phyloP scores from a whole-genome alignment of 2,329 filamentous ascomycete genomes.

The Nemania bipapillata region DNA sequence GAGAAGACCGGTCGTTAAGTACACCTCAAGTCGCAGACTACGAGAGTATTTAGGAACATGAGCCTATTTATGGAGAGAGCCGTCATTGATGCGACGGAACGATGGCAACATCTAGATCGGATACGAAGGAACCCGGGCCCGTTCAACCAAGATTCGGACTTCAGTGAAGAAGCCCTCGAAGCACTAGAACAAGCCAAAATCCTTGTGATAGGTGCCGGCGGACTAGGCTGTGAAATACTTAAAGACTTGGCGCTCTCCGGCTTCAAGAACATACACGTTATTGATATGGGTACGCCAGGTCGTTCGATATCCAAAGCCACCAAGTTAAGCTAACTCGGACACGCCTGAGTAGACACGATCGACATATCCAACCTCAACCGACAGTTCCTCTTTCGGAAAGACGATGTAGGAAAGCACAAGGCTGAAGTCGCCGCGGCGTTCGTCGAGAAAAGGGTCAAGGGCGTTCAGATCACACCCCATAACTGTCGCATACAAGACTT shows the following conservation, averaged over 20 bases:
- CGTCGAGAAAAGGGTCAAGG: constrained; percentile 87
- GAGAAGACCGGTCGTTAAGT: background rate
- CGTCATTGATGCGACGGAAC: constrained; percentile 37
- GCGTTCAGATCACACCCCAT: constrained; percentile 91
- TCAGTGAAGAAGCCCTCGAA: constrained; percentile 63
- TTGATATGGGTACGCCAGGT: constrained; percentile 87
- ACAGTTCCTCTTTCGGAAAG: constrained; percentile 92
- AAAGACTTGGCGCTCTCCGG: constrained; percentile 96
- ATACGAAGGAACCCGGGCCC: constrained; percentile 81
- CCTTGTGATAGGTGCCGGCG: constrained; percentile 86
- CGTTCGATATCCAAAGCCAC: background rate
- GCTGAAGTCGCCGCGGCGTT: constrained; percentile 92
- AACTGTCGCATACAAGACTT: constrained; percentile 97
- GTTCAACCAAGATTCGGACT: constrained; percentile 75
- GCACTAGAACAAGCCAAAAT: constrained; percentile 78
- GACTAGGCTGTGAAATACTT: constrained; percentile 93
- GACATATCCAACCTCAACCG: constrained; percentile 98
- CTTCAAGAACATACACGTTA: constrained; percentile 97
- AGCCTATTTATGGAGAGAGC: too few species aligned
- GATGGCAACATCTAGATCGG: constrained; percentile 84
- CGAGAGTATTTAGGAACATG: constrained; percentile 18
- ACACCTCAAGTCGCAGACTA: background rate
- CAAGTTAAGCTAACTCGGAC: constrained; percentile 16
- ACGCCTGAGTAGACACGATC: constrained; percentile 77
- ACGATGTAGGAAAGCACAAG: constrained; percentile 92